Evolutionary conservation across 2,329 filamentous ascomycete genomes (phyloP).

Genomic region (Calonectria fujianensis): DNA sequence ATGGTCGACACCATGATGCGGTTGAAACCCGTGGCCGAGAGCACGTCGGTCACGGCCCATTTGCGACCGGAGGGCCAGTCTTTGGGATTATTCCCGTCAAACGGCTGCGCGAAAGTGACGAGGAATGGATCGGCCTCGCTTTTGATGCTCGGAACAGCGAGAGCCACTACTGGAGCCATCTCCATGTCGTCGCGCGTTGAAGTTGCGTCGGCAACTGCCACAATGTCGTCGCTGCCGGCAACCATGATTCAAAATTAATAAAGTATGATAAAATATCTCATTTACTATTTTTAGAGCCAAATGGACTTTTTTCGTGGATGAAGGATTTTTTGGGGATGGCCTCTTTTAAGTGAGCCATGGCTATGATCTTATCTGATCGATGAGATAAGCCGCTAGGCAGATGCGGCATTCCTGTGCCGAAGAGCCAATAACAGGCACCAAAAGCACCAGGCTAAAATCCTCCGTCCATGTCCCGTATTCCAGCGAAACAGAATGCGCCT

Average conservation of each 20-base stretch:
- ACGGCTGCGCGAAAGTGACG: constrained; percentile 52
- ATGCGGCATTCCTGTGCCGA: neutral
- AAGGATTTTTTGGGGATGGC: neutral
- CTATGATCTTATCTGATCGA: constrained; percentile 15
- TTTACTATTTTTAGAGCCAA: neutral
- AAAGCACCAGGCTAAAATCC: neutral
- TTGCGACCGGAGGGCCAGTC: constrained; percentile 64
- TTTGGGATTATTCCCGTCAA: constrained; percentile 61
- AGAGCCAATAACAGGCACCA: neutral
- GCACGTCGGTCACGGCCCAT: constrained; percentile 69
- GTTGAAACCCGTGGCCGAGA: constrained; percentile 70
- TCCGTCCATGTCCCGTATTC: neutral
- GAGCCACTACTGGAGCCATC: neutral
- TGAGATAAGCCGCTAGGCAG: constrained; percentile 15
- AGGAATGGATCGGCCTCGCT: constrained; percentile 49
- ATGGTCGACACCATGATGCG: constrained; percentile 72
- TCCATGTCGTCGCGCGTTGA: neutral
- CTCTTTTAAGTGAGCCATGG: neutral
- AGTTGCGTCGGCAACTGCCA: neutral
- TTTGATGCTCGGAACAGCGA: neutral
- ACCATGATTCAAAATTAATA: neutral
- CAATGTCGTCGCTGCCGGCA: neutral
- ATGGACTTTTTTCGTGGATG: neutral
- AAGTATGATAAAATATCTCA: neutral
- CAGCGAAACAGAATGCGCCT: neutral